A percentile compares a stretch with the other conserved stretches of the same genome.
Conservation (phyloP, 768 basidiomycete genomes). For the Galerina marginata region DNA sequence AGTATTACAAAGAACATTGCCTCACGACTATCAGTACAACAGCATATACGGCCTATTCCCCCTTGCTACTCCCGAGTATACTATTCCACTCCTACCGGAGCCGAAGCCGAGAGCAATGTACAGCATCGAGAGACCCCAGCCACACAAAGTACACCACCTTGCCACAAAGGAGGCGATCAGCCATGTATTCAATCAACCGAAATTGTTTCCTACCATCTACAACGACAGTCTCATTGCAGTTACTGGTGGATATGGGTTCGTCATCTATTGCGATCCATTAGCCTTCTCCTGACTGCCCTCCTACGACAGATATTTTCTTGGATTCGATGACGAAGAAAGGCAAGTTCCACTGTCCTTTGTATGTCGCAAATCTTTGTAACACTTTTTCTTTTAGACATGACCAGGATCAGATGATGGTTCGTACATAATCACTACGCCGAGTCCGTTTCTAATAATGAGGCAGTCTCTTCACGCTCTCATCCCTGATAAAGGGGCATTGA, state of each 20-base stretch:
- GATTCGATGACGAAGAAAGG: slow-evolving; percentile 5
- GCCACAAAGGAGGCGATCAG: not conserved
- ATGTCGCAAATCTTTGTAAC: not conserved
- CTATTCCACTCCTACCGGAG: not conserved
- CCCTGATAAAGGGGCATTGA: slow-evolving; percentile 10
- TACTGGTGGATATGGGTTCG: slow-evolving; percentile 12
- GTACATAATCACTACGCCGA: not conserved
- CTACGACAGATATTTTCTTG: slow-evolving; percentile 1
- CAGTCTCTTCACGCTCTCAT: slow-evolving; percentile 11
- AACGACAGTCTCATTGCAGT: not conserved
- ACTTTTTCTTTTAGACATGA: not conserved
- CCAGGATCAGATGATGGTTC: slow-evolving; percentile 9
- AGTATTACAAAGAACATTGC: slow-evolving; percentile 31
- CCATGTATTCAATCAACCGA: not conserved
- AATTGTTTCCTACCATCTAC: not conserved
- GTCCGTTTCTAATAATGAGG: not conserved
- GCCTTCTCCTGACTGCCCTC: not conserved
- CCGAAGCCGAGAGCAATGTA: not conserved
- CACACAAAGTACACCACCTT: not conserved
- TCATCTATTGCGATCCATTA: not conserved
- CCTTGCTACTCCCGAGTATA: slow-evolving; percentile 13
- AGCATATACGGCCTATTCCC: slow-evolving; percentile 31
- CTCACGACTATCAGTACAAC: slow-evolving; percentile 26
- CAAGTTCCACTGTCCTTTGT: not conserved
- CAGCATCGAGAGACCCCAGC: not conserved